phyloP scores from a whole-genome alignment of 1,284 basidiomycete species.

The Paramarasmius palmivorus region DNA sequence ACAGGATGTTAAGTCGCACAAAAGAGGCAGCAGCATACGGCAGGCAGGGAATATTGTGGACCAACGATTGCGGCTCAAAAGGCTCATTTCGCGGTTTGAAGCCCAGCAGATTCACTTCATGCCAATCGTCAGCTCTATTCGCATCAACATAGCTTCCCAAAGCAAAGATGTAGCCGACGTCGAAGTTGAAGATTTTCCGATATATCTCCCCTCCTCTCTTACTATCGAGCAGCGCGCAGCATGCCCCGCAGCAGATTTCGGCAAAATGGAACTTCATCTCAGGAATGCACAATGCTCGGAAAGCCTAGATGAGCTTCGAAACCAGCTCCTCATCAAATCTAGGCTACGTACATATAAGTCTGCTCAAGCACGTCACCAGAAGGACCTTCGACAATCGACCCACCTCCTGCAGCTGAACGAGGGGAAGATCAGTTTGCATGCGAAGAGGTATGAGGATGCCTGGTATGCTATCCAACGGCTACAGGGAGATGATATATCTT shows the following conservation, averaged over 20 bases:
- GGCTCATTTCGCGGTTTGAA: no score
- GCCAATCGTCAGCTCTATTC: no score
- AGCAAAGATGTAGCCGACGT: no score
- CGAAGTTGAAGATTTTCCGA: slow-evolving; percentile 1
- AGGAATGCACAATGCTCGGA: slow-evolving; percentile 5
- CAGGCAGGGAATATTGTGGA: no score
- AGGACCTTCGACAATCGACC: background rate
- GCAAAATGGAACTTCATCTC: slow-evolving; percentile 1
- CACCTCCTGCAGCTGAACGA: slow-evolving; percentile 1
- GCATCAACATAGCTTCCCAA: no score
- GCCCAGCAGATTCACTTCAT: no score
- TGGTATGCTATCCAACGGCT: background rate
- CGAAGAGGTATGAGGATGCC: background rate
- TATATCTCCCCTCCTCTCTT: slow-evolving; percentile 9
- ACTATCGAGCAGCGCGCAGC: background rate
- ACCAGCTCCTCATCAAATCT: slow-evolving; percentile 7
- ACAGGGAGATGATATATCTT: background rate
- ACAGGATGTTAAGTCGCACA: no score
- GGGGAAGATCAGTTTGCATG: background rate
- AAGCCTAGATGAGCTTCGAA: slow-evolving; percentile 4
- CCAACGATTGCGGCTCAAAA: no score
- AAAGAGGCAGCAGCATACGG: no score
- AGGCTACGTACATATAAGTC: slow-evolving; percentile 5
- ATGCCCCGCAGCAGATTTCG: background rate
- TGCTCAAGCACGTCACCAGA: slow-evolving; percentile 7